These are phyloP conservation scores for Penicillium flavigenum DNA, from an alignment of 495 filamentous ascomycete species.

Conservation along the genomic window DNA sequence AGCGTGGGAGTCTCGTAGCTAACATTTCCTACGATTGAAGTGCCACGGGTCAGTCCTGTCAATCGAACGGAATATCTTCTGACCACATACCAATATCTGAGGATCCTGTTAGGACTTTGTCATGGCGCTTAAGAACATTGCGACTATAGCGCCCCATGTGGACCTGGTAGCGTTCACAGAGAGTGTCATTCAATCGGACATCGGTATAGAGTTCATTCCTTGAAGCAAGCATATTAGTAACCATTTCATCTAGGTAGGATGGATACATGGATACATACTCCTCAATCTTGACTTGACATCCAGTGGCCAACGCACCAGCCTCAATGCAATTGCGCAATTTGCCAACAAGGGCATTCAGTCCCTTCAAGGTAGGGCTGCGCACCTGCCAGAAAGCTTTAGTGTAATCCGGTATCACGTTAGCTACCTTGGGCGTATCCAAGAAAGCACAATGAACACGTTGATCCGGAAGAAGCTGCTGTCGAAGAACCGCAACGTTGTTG, in stretches of 20 bases:
- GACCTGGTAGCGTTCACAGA: conserved; percentile 51
- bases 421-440: conserved; percentile 55
- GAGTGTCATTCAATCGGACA: conserved; percentile 58
- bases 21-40: conserved; percentile 50
- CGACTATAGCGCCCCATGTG: conserved; percentile 52
- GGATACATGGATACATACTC: conserved; percentile 26
- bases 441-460: conserved; percentile 61
- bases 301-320: conserved; percentile 60
- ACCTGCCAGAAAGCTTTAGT: conserved; percentile 54
- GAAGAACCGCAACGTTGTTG: conserved; percentile 58
- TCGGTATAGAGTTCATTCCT: conserved; percentile 54
- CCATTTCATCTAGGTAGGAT: not conserved
- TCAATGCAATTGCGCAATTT: conserved; percentile 59
- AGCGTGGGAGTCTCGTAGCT: conserved; percentile 64
- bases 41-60: not conserved
- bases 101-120: conserved; percentile 50
- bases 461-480: conserved; percentile 62
- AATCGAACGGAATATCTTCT: not conserved
- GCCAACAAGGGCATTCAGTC: conserved; percentile 47
- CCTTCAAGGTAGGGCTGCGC: conserved; percentile 46
- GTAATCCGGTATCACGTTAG: conserved; percentile 62
- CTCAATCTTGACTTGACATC: conserved; percentile 52
- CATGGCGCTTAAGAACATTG: conserved; percentile 45
- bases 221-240: not conserved
- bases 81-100: conserved; percentile 56